Percentiles rank a stretch among this genome's conserved stretches.
These are phyloP conservation scores for Mycena galopus DNA, from an alignment of 768 basidiomycete genomes.

Conservation along the genomic window DNA sequence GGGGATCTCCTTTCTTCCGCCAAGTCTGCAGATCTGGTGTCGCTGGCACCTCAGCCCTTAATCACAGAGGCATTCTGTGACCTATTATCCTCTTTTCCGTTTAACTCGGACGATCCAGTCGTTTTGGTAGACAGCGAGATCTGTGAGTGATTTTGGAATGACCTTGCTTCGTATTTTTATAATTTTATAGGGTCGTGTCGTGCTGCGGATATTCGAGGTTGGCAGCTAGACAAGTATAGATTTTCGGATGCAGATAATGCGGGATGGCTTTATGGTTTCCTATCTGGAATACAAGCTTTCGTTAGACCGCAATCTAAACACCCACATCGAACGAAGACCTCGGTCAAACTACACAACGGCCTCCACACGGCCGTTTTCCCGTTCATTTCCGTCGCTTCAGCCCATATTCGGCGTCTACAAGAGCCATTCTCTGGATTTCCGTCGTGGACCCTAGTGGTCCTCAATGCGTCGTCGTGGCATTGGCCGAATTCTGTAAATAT, in stretches of 20 bases:
- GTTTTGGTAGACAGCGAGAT: slow-evolving; percentile 33
- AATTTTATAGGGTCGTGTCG: no score
- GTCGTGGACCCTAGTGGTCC: slow-evolving; percentile 24
- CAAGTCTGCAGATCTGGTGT: slow-evolving; percentile 24
- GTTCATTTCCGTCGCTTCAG: slow-evolving; percentile 32
- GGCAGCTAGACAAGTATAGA: slow-evolving; percentile 32
- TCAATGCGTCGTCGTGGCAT: slow-evolving; percentile 16
- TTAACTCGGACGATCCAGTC: slow-evolving; percentile 19
- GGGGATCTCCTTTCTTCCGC: slow-evolving; percentile 32
- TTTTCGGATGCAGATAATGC: slow-evolving; percentile 9
- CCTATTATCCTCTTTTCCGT: slow-evolving; percentile 27
- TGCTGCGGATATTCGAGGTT: slow-evolving; percentile 21
- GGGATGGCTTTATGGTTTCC: neutral
- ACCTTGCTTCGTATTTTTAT: no score
- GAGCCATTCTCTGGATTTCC: slow-evolving; percentile 16
- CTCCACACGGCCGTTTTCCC: slow-evolving; percentile 19
- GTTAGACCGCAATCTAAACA: neutral
- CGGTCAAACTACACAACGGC: slow-evolving; percentile 29
- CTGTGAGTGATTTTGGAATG: no score
- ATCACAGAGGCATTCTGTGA: slow-evolving; percentile 32
- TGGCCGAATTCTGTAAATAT: slow-evolving; percentile 28
- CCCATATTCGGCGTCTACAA: slow-evolving; percentile 17
- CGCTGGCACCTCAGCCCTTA: slow-evolving; percentile 20
- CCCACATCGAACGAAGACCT: slow-evolving; percentile 17
- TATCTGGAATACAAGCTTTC: slow-evolving; percentile 7